Evolutionary conservation across 805 yeast genomes (phyloP), one percentile per base, ranked within the genome.

Genomic region (Cyberlindnera lachancei): DNA sequence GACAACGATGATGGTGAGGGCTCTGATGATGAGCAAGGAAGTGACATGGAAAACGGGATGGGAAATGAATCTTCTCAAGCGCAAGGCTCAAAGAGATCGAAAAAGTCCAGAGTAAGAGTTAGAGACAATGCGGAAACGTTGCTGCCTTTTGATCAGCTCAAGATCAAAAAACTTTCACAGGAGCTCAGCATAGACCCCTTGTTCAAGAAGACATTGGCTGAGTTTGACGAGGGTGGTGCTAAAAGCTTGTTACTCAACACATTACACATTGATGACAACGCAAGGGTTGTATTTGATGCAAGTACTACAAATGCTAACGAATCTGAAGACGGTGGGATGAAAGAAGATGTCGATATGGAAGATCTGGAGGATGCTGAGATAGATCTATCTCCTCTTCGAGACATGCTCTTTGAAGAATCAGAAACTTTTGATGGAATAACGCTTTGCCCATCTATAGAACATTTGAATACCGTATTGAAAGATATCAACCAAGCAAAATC

Each of bases 191-290:
- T 80, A 22, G 90, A 82, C 55, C 90, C 90, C 0, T 59, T 82
- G 18, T 82, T 82, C 54, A 79, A 78, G 44, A 79, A 77, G 47
- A 80, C 85, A 1, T 59, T 81, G 30, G 75, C 86, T 0, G 88
- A 80, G 32, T 81, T 81, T 45, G 92, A 82, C 52, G 90, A 81
- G 58, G 88, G 88, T 24, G 90, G 92, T 3, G 79, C 90, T 7
- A 81, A 78, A 48, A 73, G 83, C 37, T 59, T 82, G 30, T 55
- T 81, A 26, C 51, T 79, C 40, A 81, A 81, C 40, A 72, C 83
- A 0, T 63, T 81, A 27, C 64, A 65, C 38, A 61, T 75, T 12
- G 79, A 79, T 44, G 35, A 52, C 1, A 46, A 66, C 1, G 73
- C 75, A 0, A 56, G 79, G 44, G 75, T 81, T 4, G 72, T 79